These are phyloP conservation scores for Hypoxylon rickii DNA, from an alignment of 495 filamentous ascomycete species.

Conservation along the genomic window DNA sequence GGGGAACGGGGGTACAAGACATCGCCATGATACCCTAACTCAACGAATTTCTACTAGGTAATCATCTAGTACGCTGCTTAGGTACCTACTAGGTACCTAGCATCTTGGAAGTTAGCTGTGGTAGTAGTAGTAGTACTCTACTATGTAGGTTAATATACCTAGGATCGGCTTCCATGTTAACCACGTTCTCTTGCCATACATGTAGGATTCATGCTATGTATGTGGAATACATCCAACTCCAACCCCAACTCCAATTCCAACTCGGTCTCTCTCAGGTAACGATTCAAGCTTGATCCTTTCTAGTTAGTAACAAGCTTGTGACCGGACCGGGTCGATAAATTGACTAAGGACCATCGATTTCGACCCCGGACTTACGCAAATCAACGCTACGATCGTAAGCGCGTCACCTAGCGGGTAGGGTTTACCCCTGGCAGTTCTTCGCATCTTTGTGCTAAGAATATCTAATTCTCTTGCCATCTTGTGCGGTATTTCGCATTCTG, in stretches of 20 bases:
- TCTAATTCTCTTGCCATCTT: slow-evolving; percentile 1
- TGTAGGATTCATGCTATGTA: no score
- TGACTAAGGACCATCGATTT: slow-evolving; percentile 28
- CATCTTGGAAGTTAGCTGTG: no score
- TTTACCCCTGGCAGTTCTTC: slow-evolving; percentile 21
- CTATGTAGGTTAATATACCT: no score
- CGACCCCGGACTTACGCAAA: slow-evolving; percentile 32
- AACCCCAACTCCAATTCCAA: no score
- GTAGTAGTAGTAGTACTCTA: no score
- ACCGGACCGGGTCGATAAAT: slow-evolving; percentile 30
- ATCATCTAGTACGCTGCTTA: no score
- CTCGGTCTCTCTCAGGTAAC: background rate
- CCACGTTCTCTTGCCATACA: no score
- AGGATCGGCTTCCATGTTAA: no score
- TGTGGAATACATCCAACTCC: no score
- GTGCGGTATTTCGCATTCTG: slow-evolving; percentile 17
- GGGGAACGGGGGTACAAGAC: slow-evolving; percentile 7
- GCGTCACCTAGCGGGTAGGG: slow-evolving; percentile 35
- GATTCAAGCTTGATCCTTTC: background rate
- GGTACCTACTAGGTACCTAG: no score
- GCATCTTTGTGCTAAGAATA: slow-evolving; percentile 24
- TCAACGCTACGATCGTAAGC: slow-evolving; percentile 34
- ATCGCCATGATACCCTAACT: no score
- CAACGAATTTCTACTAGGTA: no score
- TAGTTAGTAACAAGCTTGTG: slow-evolving; percentile 24